A percentile compares a stretch with the other conserved stretches of the same genome.
Evolutionary conservation across 2,329 filamentous ascomycete genomes (phyloP).

Genomic region (Pseudogymnoascus sp.): DNA sequence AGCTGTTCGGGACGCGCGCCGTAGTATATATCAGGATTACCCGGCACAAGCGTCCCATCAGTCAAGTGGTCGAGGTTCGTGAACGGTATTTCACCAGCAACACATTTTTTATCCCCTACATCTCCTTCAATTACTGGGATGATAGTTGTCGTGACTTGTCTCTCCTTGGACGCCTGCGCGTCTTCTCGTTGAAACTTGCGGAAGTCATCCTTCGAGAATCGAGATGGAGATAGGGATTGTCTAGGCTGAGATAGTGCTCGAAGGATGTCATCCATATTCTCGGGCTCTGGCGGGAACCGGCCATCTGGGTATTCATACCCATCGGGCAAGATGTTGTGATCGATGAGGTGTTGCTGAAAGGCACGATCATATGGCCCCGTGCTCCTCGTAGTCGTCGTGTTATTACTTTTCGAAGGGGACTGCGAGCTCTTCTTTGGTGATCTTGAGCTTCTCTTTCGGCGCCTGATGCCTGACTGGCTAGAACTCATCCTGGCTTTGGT

Average conservation of each 20-base stretch:
- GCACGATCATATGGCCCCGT: constrained; percentile 27
- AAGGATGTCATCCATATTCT: constrained; percentile 28
- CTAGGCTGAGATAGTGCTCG: constrained; percentile 24
- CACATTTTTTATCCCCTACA: constrained; percentile 18
- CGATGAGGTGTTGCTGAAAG: constrained; percentile 33
- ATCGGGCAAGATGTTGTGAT: constrained; percentile 27
- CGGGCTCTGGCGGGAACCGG: constrained; percentile 21
- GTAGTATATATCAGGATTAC: constrained; percentile 30
- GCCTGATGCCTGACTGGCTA: not conserved
- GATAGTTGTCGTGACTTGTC: constrained; percentile 27
- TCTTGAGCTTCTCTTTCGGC: not conserved
- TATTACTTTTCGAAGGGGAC: not conserved
- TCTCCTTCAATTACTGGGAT: constrained; percentile 29
- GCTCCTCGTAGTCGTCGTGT: constrained; percentile 21
- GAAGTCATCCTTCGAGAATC: constrained; percentile 27
- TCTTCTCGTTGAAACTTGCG: constrained; percentile 25
- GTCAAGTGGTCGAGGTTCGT: constrained; percentile 31
- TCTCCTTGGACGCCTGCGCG: constrained; percentile 28
- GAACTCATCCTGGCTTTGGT: not conserved
- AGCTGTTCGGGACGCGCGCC: constrained; percentile 25
- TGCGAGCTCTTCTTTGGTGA: not conserved
- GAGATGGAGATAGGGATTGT: constrained; percentile 31
- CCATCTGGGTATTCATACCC: constrained; percentile 23
- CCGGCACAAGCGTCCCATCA: constrained; percentile 23
- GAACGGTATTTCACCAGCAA: constrained; percentile 26